Evolutionary conservation across 2,329 filamentous ascomycete species (phyloP), one percentile per base, ranked within the genome.

Genomic region (Dactylellina sp.): DNA sequence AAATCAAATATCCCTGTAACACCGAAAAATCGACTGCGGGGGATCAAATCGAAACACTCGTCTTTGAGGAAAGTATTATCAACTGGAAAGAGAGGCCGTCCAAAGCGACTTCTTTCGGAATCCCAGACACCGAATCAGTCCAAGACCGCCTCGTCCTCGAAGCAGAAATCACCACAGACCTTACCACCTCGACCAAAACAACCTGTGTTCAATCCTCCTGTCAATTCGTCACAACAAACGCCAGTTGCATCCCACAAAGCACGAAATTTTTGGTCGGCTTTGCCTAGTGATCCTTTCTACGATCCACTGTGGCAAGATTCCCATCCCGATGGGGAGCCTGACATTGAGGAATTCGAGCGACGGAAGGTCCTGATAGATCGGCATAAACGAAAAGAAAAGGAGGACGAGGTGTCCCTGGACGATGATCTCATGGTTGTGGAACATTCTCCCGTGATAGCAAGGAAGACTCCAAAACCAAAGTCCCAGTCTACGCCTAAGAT

Each of bases 281-380:
- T 75, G 28, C 63, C 71, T 20, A 50, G 53, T 12, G 77, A 78
- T 53, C 77, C 77, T 2, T 78, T 78, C 66, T 78, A 77, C 46
- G 65, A 76, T 7, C 75, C 76, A 7, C 44, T 62, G 25, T 78
- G 77, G 77, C 46, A 76, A 25, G 77, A 78, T 47, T 63, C 66
- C 35, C 77, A 78, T 35, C 77, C 77, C 1, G 77, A 78, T 39
- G 77, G 77, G 7, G 77, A 77, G 25, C 77, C 77, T 12, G 44
- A 16, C 1, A 63, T 70, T 18, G 55, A 74, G 44, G 70, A 66
- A 35, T 74, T 74, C 18, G 61, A 74, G 14, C 53, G 62, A 22
- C 35, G 61, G 7, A 55, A 46, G 32, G 11, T 49, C n/a, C 16
- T 74, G 22, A 44, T 74, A 24, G 53, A 74, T 12, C 40, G 50